A percentile compares a stretch with the other conserved stretches of the same genome.
Conservation (phyloP, 2,329 filamentous ascomycete species). For the Zasmidium cellare region DNA sequence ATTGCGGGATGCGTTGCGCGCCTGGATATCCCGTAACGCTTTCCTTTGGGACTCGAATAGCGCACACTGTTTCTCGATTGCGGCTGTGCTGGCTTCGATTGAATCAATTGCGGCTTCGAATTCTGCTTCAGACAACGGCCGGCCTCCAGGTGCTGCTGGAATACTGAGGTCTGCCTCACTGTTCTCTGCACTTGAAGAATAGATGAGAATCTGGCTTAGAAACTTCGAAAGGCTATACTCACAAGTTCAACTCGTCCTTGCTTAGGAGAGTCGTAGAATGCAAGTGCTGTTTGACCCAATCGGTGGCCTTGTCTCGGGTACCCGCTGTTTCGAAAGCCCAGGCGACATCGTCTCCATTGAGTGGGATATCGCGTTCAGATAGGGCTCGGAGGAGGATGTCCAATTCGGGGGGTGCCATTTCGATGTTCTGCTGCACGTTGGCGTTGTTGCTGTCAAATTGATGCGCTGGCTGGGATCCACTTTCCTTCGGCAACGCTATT, state of each 20-base stretch:
- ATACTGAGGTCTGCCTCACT: neutral
- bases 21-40: slow-evolving; percentile 57
- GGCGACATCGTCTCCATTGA: slow-evolving; percentile 48
- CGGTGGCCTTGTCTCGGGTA: slow-evolving; percentile 41
- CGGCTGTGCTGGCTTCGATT: slow-evolving; percentile 63
- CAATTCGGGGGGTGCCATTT: slow-evolving; percentile 28
- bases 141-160: slow-evolving; percentile 21
- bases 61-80: slow-evolving; percentile 65
- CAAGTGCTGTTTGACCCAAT: slow-evolving; percentile 51
- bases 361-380: slow-evolving; percentile 45
- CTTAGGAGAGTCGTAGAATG: slow-evolving; percentile 48
- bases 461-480: neutral
- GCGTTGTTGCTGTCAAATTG: neutral
- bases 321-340: slow-evolving; percentile 47
- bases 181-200: neutral
- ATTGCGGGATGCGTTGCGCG: slow-evolving; percentile 35
- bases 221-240: slow-evolving; percentile 17
- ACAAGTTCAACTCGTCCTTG: slow-evolving; percentile 52
- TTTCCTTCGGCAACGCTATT: too few species aligned
- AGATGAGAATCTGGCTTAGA: slow-evolving; percentile 1
- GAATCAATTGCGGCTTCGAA: slow-evolving; percentile 62
- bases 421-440: neutral
- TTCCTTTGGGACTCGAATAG: slow-evolving; percentile 62
- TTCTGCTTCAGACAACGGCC: slow-evolving; percentile 60
- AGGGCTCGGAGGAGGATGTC: slow-evolving; percentile 46